Percentiles rank a stretch among this genome's conserved stretches.
These are phyloP conservation scores for Monosporozyma aquatica DNA, from an alignment of 805 yeast species.

Conservation along the genomic window DNA sequence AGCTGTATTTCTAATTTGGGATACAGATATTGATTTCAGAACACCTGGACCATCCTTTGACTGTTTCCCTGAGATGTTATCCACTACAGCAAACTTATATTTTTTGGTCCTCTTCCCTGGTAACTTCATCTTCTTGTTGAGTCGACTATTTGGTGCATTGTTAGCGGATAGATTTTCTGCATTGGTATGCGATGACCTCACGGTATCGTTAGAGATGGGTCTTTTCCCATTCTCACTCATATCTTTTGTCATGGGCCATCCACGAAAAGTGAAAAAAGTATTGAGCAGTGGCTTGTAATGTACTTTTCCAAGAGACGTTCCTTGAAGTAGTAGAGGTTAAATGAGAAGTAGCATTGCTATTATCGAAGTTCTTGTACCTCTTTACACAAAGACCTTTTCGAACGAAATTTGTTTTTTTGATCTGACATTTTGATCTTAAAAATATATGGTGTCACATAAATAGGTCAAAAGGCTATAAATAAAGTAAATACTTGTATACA, in stretches of 20 bases:
- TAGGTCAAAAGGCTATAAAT: too few species aligned
- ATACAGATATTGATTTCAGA: constrained; percentile 23
- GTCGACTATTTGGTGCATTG: neutral
- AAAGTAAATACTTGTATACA: too few species aligned
- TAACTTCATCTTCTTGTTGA: neutral
- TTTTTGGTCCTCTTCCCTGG: constrained; percentile 11
- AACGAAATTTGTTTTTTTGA: neutral
- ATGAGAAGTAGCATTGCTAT: too few species aligned
- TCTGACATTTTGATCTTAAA: too few species aligned
- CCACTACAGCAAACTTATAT: constrained; percentile 25
- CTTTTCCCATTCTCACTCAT: neutral
- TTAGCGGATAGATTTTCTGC: neutral
- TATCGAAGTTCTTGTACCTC: too few species aligned
- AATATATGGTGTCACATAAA: too few species aligned
- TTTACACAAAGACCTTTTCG: too few species aligned
- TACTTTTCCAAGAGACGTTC: neutral
- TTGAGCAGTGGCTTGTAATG: too few species aligned
- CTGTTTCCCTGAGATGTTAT: constrained; percentile 13
- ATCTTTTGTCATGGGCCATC: neutral
- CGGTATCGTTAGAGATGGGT: neutral
- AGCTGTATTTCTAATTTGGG: constrained; percentile 23
- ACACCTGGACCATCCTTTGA: constrained; percentile 9
- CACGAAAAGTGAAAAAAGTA: neutral
- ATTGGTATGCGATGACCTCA: neutral
- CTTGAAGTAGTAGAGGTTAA: too few species aligned